A percentile compares a stretch with the other conserved stretches of the same genome.
These are phyloP conservation scores for Daedaleopsis nitida DNA, from an alignment of 768 basidiomycete species.

Conservation along the genomic window DNA sequence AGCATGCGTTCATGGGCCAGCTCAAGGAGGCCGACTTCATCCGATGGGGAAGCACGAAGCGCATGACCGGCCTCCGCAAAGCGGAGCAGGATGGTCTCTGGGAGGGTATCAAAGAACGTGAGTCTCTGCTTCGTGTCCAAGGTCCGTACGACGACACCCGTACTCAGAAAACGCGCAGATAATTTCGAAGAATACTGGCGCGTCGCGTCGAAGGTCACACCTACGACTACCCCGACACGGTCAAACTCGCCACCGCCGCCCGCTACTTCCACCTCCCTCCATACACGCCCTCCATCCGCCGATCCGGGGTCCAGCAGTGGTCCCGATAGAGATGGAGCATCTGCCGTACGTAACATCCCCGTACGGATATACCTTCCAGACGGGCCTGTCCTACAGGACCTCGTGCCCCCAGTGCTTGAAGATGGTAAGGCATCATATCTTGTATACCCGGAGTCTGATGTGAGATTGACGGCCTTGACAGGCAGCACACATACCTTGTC, in stretches of 20 bases:
- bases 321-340: slow-evolving; percentile 80
- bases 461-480: slow-evolving; percentile 29
- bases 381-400: slow-evolving; percentile 88
- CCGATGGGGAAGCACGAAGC: slow-evolving; percentile 93
- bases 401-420: slow-evolving; percentile 76
- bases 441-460: not conserved
- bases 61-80: slow-evolving; percentile 88
- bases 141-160: slow-evolving; percentile 3
- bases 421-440: slow-evolving; percentile 56
- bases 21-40: slow-evolving; percentile 97
- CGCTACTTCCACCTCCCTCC: slow-evolving; percentile 56
- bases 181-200: slow-evolving; percentile 96
- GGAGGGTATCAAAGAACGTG: slow-evolving; percentile 95
- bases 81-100: slow-evolving; percentile 95
- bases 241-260: slow-evolving; percentile 56
- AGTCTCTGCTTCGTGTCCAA: slow-evolving; percentile 33
- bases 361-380: slow-evolving; percentile 88
- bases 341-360: slow-evolving; percentile 85
- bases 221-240: slow-evolving; percentile 67
- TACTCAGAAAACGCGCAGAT: slow-evolving; percentile 50
- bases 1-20: slow-evolving; percentile 93
- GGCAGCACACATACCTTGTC: slow-evolving; percentile 74
- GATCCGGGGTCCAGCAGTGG: slow-evolving; percentile 49
- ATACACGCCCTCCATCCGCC: slow-evolving; percentile 64
- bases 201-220: slow-evolving; percentile 90